Base-by-base conservation (phyloP, 1,284 basidiomycete species). In the Marasmius tenuissimus region DNA sequence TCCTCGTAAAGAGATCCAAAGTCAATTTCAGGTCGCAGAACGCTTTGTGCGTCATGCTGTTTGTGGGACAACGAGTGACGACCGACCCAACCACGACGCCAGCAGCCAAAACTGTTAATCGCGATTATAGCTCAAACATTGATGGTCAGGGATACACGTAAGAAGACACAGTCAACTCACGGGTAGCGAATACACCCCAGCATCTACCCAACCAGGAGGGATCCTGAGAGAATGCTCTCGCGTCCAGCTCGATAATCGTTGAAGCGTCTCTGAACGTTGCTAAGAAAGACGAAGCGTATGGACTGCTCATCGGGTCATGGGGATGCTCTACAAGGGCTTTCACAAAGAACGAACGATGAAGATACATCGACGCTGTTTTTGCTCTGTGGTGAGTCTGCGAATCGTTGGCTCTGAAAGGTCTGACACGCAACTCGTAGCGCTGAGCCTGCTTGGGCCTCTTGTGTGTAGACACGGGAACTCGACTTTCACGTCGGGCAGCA, bases 321-420 rank as follows among this genome's bases (percentile, higher is more conserved):
- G 71, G 75, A 50, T 66, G 70, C 27, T 80, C 75, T 8, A 75
- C 73, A 54, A 85, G 72, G 9, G 82, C 82, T 57, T 80, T 76
- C 7, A 78, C 76, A 67, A 84, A 84, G 67, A 76, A 84, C 55
- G 71, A 73, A 27, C 82, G 72, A 66, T 85, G 84, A 2, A 85
- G 69, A 63, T 81, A 77, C 16, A 84, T 69, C 42, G 83, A 66
- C 34, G 81, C 83, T 85, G 20, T 8, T 18, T 59, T 37, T 62
- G 38, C 61, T 27, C 27, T 27, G 27, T 4, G 38, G 47, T 10
- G 48, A 82, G 71, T 3, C 80, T 79, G 65, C 82, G 80, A 14
- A 72, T 66, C 2, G 80, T 79, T 63, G n/a, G 76, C 4, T 11
- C 4, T 35, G 7, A 14, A 9, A 16, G 35, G 33, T n/a, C n/a